phyloP scores from a whole-genome alignment of 1,284 basidiomycete species.

The Austroboletus niveus region DNA sequence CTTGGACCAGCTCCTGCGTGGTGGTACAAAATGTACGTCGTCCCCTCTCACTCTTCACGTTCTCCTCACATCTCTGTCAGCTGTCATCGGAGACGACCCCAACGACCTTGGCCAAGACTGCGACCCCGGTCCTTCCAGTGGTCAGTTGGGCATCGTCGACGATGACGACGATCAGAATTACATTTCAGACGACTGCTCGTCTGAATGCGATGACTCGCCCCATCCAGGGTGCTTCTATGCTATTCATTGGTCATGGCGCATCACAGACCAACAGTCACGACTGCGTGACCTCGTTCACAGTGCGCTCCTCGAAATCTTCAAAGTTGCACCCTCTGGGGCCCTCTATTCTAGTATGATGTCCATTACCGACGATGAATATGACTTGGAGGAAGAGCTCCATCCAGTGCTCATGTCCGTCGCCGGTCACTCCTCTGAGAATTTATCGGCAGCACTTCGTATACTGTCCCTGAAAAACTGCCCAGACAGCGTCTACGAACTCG shows the following conservation, averaged over 20 bases:
- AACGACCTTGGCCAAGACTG: constrained; percentile 30
- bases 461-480: constrained; percentile 37
- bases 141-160: constrained; percentile 9
- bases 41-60: background rate
- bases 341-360: constrained; percentile 44
- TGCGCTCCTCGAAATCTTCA: constrained; percentile 45
- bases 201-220: constrained; percentile 22
- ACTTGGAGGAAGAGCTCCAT: constrained; percentile 37
- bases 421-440: constrained; percentile 47
- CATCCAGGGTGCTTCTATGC: constrained; percentile 39
- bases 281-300: constrained; percentile 46
- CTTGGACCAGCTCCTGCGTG: constrained; percentile 51
- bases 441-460: constrained; percentile 54
- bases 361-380: constrained; percentile 35
- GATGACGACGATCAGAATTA: constrained; percentile 31
- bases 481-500: constrained; percentile 38
- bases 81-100: constrained; percentile 25
- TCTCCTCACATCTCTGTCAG: constrained; percentile 8
- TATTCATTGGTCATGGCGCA: constrained; percentile 48
- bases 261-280: constrained; percentile 39
- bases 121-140: background rate
- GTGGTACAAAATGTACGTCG: constrained; percentile 44
- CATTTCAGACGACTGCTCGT: constrained; percentile 26
- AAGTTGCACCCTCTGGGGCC: constrained; percentile 43
- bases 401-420: constrained; percentile 40